Evolutionary conservation across 2,329 filamentous ascomycete species (phyloP).

Genomic region (Monosporascus sp.): DNA sequence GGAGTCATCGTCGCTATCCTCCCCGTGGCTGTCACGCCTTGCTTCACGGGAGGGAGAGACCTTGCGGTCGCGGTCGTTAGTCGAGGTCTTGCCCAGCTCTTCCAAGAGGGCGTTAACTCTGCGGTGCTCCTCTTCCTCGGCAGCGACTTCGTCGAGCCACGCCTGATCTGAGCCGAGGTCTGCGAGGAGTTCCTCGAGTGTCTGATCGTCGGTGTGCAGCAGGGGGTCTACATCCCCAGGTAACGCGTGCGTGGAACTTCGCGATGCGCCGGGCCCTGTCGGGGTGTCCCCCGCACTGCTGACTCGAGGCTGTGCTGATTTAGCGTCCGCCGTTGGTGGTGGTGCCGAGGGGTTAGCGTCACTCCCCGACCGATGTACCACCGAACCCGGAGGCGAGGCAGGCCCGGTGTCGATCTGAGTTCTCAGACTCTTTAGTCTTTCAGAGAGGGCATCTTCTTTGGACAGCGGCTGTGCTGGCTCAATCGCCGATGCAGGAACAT

Average conservation of each 20-base stretch:
- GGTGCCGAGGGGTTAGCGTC: constrained; percentile 12
- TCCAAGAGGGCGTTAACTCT: constrained; percentile 27
- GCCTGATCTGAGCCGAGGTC: constrained; percentile 32
- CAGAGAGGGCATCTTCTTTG: constrained; percentile 45
- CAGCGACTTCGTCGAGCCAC: constrained; percentile 25
- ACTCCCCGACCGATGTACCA: constrained; percentile 1
- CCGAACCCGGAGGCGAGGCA: constrained; percentile 1
- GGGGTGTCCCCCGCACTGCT: neutral
- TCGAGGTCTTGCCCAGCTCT: constrained; percentile 22
- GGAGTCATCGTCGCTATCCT: constrained; percentile 31
- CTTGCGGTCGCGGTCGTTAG: constrained; percentile 2
- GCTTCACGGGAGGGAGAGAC: neutral
- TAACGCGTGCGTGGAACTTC: constrained; percentile 1
- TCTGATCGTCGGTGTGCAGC: constrained; percentile 45
- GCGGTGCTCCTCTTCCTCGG: constrained; percentile 25
- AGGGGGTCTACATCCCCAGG: constrained; percentile 31
- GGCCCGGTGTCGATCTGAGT: constrained; percentile 26
- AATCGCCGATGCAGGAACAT: constrained; percentile 28
- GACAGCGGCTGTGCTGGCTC: constrained; percentile 37
- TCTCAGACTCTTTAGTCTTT: constrained; percentile 46
- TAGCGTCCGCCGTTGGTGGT: constrained; percentile 3
- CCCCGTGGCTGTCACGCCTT: neutral
- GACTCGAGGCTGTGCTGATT: constrained; percentile 9
- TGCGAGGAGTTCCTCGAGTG: constrained; percentile 45
- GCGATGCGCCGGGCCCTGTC: neutral